phyloP scores from a whole-genome alignment of 2,329 filamentous ascomycete genomes.

The Bisporella sp. region DNA sequence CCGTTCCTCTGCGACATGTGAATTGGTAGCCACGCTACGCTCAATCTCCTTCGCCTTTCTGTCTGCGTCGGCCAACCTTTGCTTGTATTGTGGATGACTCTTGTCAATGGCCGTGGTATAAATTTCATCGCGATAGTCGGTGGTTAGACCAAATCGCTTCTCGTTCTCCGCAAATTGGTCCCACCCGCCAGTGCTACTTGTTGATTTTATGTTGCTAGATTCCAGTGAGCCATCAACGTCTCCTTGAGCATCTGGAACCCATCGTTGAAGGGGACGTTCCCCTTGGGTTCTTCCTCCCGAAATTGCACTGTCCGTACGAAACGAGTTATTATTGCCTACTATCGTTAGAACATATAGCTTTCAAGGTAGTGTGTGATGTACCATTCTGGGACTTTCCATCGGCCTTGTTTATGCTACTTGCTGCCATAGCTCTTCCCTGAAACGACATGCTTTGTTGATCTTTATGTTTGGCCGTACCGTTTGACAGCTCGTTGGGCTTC shows the following conservation, averaged over 20 bases:
- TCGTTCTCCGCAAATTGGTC: conserved; percentile 94
- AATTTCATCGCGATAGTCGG: conserved; percentile 87
- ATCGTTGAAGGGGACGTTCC: conserved; percentile 73
- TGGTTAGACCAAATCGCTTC: conserved; percentile 77
- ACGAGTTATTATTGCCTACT: conserved; percentile 58
- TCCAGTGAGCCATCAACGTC: conserved; percentile 67
- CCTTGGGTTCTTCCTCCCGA: conserved; percentile 63
- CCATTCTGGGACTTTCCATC: conserved; percentile 46
- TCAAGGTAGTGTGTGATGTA: conserved; percentile 28
- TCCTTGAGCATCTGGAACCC: conserved; percentile 63
- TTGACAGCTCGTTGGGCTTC: conserved; percentile 30
- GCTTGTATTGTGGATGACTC: conserved; percentile 72
- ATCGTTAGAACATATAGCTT: conserved; percentile 12
- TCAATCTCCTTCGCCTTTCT: conserved; percentile 88
- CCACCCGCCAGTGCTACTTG: conserved; percentile 48
- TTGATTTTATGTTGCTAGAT: conserved; percentile 17
- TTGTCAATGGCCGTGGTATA: conserved; percentile 92
- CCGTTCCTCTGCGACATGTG: conserved; percentile 87
- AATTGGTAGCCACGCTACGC: conserved; percentile 61
- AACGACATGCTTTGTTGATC: conserved; percentile 50
- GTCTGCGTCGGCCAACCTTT: conserved; percentile 71
- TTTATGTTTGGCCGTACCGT: conserved; percentile 40
- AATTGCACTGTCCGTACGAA: conserved; percentile 85
- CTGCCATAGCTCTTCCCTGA: conserved; percentile 51
- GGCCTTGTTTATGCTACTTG: conserved; percentile 44